phyloP scores from a whole-genome alignment of 441 rosid genomes.

The Eugenia klotzschiana region DNA sequence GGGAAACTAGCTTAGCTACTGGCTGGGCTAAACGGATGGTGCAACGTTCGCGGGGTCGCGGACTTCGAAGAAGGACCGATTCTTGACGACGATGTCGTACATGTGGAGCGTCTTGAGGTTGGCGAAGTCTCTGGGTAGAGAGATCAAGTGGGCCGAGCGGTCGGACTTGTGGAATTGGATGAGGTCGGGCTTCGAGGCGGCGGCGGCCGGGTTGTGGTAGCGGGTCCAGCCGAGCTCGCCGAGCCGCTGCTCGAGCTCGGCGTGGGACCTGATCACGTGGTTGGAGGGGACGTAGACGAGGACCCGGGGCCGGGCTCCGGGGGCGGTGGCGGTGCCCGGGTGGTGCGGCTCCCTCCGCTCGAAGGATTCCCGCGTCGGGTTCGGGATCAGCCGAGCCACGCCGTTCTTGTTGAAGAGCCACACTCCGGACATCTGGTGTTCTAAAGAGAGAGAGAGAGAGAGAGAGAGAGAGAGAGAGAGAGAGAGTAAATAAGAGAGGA shows the following conservation, averaged over 20 bases:
- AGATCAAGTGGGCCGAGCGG: constrained; percentile 29
- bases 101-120: constrained; percentile 28
- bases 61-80: constrained; percentile 48
- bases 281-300: constrained; percentile 47
- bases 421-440: constrained; percentile 37
- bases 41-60: constrained; percentile 15
- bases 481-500: not conserved
- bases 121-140: constrained; percentile 32
- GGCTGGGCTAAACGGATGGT: not conserved
- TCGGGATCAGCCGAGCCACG: constrained; percentile 37
- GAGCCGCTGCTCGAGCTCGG: constrained; percentile 38
- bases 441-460: not conserved
- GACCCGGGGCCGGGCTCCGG: constrained; percentile 55
- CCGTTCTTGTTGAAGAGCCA: constrained; percentile 60
- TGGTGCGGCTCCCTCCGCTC: constrained; percentile 29
- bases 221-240: constrained; percentile 53
- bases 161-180: constrained; percentile 49
- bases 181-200: constrained; percentile 11
- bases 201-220: constrained; percentile 12
- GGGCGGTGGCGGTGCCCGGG: constrained; percentile 49
- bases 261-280: constrained; percentile 36
- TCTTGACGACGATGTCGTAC: constrained; percentile 61
- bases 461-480: not conserved
- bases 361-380: constrained; percentile 52
- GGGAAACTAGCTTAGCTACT: not conserved